Evolutionary conservation across 768 basidiomycete species (phyloP).

Genomic region (Amanita jacksonii): DNA sequence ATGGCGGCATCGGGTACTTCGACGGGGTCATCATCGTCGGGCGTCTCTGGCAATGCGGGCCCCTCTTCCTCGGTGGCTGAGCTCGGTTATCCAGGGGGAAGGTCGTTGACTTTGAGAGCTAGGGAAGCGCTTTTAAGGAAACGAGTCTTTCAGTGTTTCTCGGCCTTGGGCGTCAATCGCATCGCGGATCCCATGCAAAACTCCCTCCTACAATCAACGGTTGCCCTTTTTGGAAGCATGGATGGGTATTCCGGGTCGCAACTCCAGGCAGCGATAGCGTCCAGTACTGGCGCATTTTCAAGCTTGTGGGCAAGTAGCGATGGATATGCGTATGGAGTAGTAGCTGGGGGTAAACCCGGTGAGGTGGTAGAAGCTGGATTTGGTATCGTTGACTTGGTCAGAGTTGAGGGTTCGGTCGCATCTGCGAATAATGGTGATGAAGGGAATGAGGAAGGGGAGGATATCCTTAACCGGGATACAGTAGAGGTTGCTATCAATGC

Average conservation of each 20-base stretch:
- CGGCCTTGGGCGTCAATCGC: slow-evolving; percentile 65
- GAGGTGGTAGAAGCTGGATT: slow-evolving; percentile 6
- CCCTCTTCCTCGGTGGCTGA: slow-evolving; percentile 20
- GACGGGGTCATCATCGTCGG: slow-evolving; percentile 2
- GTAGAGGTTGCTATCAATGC: slow-evolving; percentile 74
- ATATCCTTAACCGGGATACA: slow-evolving; percentile 63
- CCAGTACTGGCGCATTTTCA: slow-evolving; percentile 74
- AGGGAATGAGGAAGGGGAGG: slow-evolving; percentile 24
- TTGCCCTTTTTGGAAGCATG: slow-evolving; percentile 76
- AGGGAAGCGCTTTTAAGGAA: slow-evolving; percentile 79
- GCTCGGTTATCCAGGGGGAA: slow-evolving; percentile 21
- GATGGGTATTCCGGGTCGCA: slow-evolving; percentile 78
- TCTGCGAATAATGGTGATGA: slow-evolving; percentile 28
- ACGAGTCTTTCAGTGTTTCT: slow-evolving; percentile 85
- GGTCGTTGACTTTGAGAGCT: slow-evolving; percentile 50
- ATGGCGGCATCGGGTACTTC: neutral
- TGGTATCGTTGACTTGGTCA: slow-evolving; percentile 5
- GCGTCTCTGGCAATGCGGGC: neutral
- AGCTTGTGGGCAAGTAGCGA: slow-evolving; percentile 82
- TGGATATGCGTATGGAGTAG: slow-evolving; percentile 79
- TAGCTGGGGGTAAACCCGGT: slow-evolving; percentile 1
- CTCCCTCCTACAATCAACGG: slow-evolving; percentile 69
- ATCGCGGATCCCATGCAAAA: slow-evolving; percentile 80
- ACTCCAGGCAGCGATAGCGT: slow-evolving; percentile 87
- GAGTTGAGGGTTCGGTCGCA: slow-evolving; percentile 43